A percentile compares a stretch with the other conserved stretches of the same genome.
These are phyloP conservation scores for Coffea humblotiana DNA, from an alignment of 305 asterid species.

Conservation along the genomic window DNA sequence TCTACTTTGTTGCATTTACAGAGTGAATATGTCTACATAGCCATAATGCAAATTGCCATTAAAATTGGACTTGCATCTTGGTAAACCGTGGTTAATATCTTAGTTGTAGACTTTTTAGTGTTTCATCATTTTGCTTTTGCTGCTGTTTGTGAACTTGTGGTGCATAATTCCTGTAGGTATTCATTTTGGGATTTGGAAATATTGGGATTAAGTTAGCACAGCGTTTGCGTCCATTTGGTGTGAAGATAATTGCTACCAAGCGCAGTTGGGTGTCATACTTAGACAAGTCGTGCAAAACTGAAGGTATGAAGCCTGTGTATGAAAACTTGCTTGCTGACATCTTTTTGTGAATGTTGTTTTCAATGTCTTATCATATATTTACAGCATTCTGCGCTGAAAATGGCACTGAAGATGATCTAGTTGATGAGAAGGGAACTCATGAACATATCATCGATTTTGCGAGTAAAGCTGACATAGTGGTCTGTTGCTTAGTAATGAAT, in stretches of 20 bases:
- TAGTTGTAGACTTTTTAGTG: neutral
- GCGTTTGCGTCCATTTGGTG: slow-evolving; percentile 88
- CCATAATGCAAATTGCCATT: neutral
- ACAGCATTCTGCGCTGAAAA: slow-evolving; percentile 27
- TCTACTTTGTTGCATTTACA: neutral
- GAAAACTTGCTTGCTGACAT: slow-evolving; percentile 5
- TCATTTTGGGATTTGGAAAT: slow-evolving; percentile 82
- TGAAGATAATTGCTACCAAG: slow-evolving; percentile 88
- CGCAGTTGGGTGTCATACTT: slow-evolving; percentile 64
- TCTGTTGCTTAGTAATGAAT: slow-evolving; percentile 83
- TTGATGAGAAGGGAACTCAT: slow-evolving; percentile 86
- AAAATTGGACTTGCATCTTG: neutral
- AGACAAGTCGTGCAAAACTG: slow-evolving; percentile 36
- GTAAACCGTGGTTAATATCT: neutral
- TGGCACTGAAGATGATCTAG: slow-evolving; percentile 42
- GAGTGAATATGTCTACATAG: neutral
- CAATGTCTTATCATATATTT: slow-evolving; percentile 12
- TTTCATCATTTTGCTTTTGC: slow-evolving; percentile 10
- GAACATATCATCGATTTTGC: slow-evolving; percentile 67
- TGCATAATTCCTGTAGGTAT: slow-evolving; percentile 44
- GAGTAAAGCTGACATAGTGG: slow-evolving; percentile 73
- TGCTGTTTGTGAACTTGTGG: slow-evolving; percentile 8
- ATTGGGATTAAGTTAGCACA: slow-evolving; percentile 85
- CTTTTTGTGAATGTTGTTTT: neutral
- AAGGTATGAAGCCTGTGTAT: slow-evolving; percentile 37